Evolutionary conservation across 1,284 basidiomycete genomes (phyloP).

Genomic region (Trametes hirsuta): DNA sequence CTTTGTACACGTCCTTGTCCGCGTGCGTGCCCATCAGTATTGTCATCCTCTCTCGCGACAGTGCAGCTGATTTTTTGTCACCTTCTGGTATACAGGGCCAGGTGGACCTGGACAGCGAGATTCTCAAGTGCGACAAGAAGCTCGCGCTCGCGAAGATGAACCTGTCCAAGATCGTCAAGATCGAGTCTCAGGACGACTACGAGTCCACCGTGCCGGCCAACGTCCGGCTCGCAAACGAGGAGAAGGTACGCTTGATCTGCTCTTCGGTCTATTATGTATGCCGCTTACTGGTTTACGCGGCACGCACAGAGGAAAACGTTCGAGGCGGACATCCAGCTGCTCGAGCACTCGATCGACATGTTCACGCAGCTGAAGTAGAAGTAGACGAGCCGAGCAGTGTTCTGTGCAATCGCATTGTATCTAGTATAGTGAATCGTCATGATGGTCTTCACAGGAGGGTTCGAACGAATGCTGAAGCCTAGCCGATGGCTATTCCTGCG

Average conservation of each 20-base stretch:
- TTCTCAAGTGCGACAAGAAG: slow-evolving; percentile 88
- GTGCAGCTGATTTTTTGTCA: not conserved
- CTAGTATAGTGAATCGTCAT: no score
- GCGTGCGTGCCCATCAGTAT: slow-evolving; percentile 51
- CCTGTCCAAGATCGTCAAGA: slow-evolving; percentile 77
- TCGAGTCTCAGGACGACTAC: slow-evolving; percentile 79
- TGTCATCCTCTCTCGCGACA: not conserved
- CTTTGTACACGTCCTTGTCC: slow-evolving; percentile 82
- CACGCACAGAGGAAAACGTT: slow-evolving; percentile 43
- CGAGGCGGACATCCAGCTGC: slow-evolving; percentile 49
- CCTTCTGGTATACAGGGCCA: slow-evolving; percentile 47
- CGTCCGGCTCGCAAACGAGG: slow-evolving; percentile 72
- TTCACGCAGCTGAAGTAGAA: slow-evolving; percentile 43
- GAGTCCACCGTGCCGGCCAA: slow-evolving; percentile 77
- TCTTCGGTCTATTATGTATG: not conserved
- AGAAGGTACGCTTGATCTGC: slow-evolving; percentile 56
- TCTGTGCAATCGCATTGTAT: not conserved
- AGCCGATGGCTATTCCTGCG: no score
- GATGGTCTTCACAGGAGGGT: no score
- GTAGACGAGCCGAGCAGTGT: not conserved
- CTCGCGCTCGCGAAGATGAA: slow-evolving; percentile 70
- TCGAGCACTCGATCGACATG: slow-evolving; percentile 47
- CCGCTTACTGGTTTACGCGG: slow-evolving; percentile 2
- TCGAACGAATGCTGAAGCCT: no score
- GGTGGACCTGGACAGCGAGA: slow-evolving; percentile 84